Conservation (phyloP, 306 rosid species). For the Acmispon strigosus region DNA sequence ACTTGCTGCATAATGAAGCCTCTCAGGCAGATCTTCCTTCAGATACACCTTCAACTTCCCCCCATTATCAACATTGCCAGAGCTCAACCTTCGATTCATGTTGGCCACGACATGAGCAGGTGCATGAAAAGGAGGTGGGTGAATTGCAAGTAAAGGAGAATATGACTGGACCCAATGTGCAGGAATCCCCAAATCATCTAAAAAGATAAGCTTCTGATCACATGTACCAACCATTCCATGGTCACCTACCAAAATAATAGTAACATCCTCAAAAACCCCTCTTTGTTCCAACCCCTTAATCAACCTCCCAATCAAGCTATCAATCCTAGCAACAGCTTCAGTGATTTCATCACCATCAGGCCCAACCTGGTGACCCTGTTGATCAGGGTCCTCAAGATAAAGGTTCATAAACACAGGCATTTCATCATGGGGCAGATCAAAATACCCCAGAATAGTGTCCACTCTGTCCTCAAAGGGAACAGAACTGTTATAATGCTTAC, state of each 20-base stretch:
- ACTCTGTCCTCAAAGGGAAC: slow-evolving; percentile 78
- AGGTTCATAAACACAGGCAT: slow-evolving; percentile 68
- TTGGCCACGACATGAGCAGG: slow-evolving; percentile 34
- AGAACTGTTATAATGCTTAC: slow-evolving; percentile 54
- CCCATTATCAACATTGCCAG: slow-evolving; percentile 73
- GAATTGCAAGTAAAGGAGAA: slow-evolving; percentile 67
- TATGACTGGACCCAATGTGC: slow-evolving; percentile 51
- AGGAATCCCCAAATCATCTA: slow-evolving; percentile 59
- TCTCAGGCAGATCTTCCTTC: slow-evolving; percentile 72
- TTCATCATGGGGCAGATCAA: slow-evolving; percentile 57
- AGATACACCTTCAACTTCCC: slow-evolving; percentile 50
- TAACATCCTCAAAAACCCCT: slow-evolving; percentile 74
- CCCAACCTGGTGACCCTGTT: slow-evolving; percentile 85
- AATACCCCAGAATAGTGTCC: slow-evolving; percentile 47
- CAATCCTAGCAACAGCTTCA: slow-evolving; percentile 60
- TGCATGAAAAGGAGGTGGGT: slow-evolving; percentile 40
- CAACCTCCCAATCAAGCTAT: slow-evolving; percentile 61
- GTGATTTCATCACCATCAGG: slow-evolving; percentile 80
- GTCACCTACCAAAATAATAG: slow-evolving; percentile 75
- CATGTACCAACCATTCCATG: slow-evolving; percentile 99
- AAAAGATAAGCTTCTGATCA: slow-evolving; percentile 55
- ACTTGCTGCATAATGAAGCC: slow-evolving; percentile 62
- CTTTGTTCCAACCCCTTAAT: slow-evolving; percentile 67
- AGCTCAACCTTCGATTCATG: slow-evolving; percentile 62
- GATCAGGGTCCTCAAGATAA: slow-evolving; percentile 98